Conservation (phyloP, 371 early-diverging fungal genomes). For the Amoeboaphelidium occidentale region DNA sequence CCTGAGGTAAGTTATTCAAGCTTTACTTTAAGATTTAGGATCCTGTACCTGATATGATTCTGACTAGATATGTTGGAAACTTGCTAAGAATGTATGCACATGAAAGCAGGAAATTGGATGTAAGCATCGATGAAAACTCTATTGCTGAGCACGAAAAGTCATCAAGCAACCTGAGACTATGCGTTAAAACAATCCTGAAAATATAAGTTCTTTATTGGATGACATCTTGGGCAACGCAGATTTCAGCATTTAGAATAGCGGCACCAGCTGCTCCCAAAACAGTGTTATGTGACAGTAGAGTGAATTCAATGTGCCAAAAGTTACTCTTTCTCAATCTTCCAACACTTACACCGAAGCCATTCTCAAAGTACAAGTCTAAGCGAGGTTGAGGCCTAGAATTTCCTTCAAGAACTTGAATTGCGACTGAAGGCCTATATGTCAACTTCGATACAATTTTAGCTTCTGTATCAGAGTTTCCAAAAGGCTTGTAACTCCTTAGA, state of each 20-base stretch:
- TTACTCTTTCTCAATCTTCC: slow-evolving; percentile 61
- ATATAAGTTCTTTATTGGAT: too few relatives aligned
- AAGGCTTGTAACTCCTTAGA: slow-evolving; percentile 10
- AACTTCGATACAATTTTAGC: slow-evolving; percentile 9
- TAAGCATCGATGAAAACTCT: too few relatives aligned
- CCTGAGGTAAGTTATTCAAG: too few relatives aligned
- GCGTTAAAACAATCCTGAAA: too few relatives aligned
- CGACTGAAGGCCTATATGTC: slow-evolving; percentile 48
- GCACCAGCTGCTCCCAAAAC: slow-evolving; percentile 89
- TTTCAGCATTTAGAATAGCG: slow-evolving; percentile 80
- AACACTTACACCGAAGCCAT: slow-evolving; percentile 67
- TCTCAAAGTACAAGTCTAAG: slow-evolving; percentile 55
- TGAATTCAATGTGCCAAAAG: slow-evolving; percentile 68
- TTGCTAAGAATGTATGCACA: too few relatives aligned
- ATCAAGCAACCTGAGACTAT: too few relatives aligned
- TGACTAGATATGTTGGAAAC: too few relatives aligned
- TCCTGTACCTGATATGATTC: too few relatives aligned
- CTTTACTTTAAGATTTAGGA: too few relatives aligned
- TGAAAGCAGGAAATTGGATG: too few relatives aligned
- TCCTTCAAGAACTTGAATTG: slow-evolving; percentile 37
- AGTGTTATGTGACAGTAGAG: slow-evolving; percentile 77
- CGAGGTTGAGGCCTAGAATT: slow-evolving; percentile 84
- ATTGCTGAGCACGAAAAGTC: too few relatives aligned
- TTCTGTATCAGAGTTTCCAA: slow-evolving; percentile 11
- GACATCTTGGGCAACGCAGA: slow-evolving; percentile 52